Evolutionary conservation across 2,329 filamentous ascomycete species (phyloP), one percentile per base, ranked within the genome.

Genomic region (Sporothrix humicola): DNA sequence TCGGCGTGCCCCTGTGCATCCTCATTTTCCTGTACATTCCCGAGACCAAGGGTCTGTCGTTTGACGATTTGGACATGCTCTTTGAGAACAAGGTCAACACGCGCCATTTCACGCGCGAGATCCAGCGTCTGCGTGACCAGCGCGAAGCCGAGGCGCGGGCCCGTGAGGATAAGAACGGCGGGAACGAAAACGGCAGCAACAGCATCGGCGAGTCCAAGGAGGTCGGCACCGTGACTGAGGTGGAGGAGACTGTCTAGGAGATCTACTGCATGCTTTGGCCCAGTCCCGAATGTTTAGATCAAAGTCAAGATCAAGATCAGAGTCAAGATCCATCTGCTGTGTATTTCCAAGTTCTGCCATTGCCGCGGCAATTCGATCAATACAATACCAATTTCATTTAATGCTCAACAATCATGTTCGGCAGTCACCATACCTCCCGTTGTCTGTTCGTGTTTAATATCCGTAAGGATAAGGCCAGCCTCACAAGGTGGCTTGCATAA

Each of bases 51-150:
- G 68, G 68, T 17, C 31, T 71, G 10, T 58, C 50, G 8, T 71
- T 71, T 65, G 42, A 65, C 7, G 61, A 71, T 5, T 37, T 71
- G n/a, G 68, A 71, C 10, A 56, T 56, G 48, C 52, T 71, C 17
- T 71, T 56, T 20, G 50, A 37, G 20, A 71, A 71, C 31, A 59
- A 71, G 52, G 68, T 71, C 37, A 59, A 26, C n/a, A 54, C 68
- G 23, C 68, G 68, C 52, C 31, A 59, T 23, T 71, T 71, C 26
- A 37, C 63, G 10, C 44, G 63, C 44, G 63, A 68, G 46, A n/a
- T 68, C 23, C 44, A 68, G 46, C 63, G 63, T 13, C 44, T 68
- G 44, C 63, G 63, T 3, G 63, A 52, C 46, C 63, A 68, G 63
- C 63, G 63, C 13, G 46, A 68, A 1, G 46, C 63, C 20, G 44